Evolutionary conservation across 2,329 filamentous ascomycete species (phyloP), one percentile per base, ranked within the genome.

Genomic region (Trichophaea hybrida): DNA sequence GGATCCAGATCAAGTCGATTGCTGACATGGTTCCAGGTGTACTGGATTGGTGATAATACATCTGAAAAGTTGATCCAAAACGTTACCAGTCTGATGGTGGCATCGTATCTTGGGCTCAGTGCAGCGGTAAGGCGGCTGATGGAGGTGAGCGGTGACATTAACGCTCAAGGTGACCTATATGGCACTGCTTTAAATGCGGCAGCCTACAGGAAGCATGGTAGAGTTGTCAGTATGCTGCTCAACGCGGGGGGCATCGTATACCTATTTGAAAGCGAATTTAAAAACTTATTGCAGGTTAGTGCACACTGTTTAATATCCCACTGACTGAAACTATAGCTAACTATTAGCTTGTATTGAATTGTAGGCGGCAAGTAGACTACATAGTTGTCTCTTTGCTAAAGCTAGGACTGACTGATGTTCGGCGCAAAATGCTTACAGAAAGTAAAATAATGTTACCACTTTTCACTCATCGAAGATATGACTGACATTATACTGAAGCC

Each of bases 101-200:
- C 44, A 17, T 48, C 53, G 17, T 44, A 6, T 38, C 32, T 55
- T 17, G 53, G 53, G 32, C 55, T 31, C 8, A 5, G 35, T 4
- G n/a, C 40, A 6, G 55, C 17, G 4, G 55, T 57, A 10, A 17
- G 8, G 37, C 8, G 13, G 44, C 55, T 57, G 1, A 24, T 57
- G 8, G 54, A 35, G 40, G 13, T 31, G 13, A 40, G 40, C 5
- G 43, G 13, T 7, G 55, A 50, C 44, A 35, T 49, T 12, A 49
- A 57, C 44, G 31, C 32, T 57, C 17, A 33, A 12, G n/a, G 10
- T 32, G 31, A 24, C 17, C 7, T 13, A 58, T 54, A 58, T 33
- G 51, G 51, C 17, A 59, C 10, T 35, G 51, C 57, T 13, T 56
- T 59, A 35, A 48, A 49, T 15, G 53, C 34, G 32, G 50, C 51